A percentile compares a stretch with the other conserved stretches of the same genome.
Conservation (phyloP, 2,329 filamentous ascomycete species). For the Diaporthe citrichinensis region DNA sequence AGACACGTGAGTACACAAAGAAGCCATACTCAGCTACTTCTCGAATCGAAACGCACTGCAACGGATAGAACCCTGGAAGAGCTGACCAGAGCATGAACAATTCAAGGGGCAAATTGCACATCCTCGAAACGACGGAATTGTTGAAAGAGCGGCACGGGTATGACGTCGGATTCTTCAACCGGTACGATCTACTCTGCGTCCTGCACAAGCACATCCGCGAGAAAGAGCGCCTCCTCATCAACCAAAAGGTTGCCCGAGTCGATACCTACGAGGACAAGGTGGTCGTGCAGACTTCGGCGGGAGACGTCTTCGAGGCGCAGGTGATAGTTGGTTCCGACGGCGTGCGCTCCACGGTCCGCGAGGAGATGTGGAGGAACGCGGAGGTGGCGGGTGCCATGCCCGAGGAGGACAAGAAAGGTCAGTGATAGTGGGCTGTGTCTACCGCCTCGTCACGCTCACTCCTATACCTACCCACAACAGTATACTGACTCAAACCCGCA, state of each 20-base stretch:
- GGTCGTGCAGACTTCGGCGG: background rate
- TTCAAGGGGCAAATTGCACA: background rate
- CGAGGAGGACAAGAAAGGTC: slow-evolving; percentile 15
- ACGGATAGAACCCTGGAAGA: background rate
- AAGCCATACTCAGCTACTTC: background rate
- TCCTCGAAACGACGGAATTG: background rate
- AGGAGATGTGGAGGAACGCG: slow-evolving; percentile 44
- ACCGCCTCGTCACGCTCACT: slow-evolving; percentile 27
- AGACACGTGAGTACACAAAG: background rate
- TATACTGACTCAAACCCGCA: background rate
- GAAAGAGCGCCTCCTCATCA: slow-evolving; percentile 21
- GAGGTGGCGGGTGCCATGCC: background rate
- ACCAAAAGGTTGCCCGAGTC: slow-evolving; percentile 8
- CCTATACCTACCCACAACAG: too few species aligned
- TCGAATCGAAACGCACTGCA: background rate
- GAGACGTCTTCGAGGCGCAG: slow-evolving; percentile 20
- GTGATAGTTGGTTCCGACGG: slow-evolving; percentile 41
- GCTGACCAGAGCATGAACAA: background rate
- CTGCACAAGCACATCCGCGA: slow-evolving; percentile 15
- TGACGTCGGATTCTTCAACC: slow-evolving; percentile 3
- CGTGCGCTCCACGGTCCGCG: slow-evolving; percentile 37
- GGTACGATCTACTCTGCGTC: slow-evolving; percentile 9
- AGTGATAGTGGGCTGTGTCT: slow-evolving; percentile 37
- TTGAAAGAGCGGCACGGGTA: slow-evolving; percentile 21
- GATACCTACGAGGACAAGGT: slow-evolving; percentile 1